Conservation (phyloP, 1,284 basidiomycete genomes). For the Ustilago shanxiensis region DNA sequence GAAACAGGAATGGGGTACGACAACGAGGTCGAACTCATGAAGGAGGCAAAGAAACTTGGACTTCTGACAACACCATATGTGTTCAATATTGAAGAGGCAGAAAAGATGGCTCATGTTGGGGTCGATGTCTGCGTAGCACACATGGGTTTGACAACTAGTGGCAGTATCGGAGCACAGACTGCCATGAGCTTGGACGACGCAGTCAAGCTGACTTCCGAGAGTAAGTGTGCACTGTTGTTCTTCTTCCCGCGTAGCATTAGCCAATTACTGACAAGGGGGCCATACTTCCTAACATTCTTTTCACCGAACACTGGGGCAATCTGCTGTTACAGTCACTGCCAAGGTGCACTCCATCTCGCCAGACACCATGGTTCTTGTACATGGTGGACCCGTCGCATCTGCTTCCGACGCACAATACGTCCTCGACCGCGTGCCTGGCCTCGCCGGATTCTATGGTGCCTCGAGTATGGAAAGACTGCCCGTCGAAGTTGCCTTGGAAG, state of each 20-base stretch:
- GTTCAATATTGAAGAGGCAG: slow-evolving; percentile 42
- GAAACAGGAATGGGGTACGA: slow-evolving; percentile 54
- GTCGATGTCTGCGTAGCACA: slow-evolving; percentile 47
- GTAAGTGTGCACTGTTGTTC: slow-evolving; percentile 19
- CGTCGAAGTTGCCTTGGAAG: slow-evolving; percentile 45
- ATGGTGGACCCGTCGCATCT: slow-evolving; percentile 48
- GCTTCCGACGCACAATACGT: slow-evolving; percentile 47
- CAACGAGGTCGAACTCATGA: slow-evolving; percentile 45
- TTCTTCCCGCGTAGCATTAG: not conserved
- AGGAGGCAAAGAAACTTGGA: slow-evolving; percentile 36
- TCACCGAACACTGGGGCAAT: too few relatives aligned
- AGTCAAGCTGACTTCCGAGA: slow-evolving; percentile 37
- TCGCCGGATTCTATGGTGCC: slow-evolving; percentile 53
- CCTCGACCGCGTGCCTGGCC: slow-evolving; percentile 34
- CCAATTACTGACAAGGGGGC: not conserved
- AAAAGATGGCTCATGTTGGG: slow-evolving; percentile 39
- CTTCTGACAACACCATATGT: slow-evolving; percentile 48
- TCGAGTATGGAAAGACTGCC: slow-evolving; percentile 53
- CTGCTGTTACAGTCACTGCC: slow-evolving; percentile 42
- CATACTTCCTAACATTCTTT: too few relatives aligned
- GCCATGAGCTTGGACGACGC: slow-evolving; percentile 46
- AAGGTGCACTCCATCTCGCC: slow-evolving; percentile 38
- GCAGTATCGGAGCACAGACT: slow-evolving; percentile 46
- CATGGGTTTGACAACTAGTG: slow-evolving; percentile 47
- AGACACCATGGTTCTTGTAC: slow-evolving; percentile 42